Evolutionary conservation across 1,139 yeast species (phyloP).

Genomic region (Kazachstania sp.): DNA sequence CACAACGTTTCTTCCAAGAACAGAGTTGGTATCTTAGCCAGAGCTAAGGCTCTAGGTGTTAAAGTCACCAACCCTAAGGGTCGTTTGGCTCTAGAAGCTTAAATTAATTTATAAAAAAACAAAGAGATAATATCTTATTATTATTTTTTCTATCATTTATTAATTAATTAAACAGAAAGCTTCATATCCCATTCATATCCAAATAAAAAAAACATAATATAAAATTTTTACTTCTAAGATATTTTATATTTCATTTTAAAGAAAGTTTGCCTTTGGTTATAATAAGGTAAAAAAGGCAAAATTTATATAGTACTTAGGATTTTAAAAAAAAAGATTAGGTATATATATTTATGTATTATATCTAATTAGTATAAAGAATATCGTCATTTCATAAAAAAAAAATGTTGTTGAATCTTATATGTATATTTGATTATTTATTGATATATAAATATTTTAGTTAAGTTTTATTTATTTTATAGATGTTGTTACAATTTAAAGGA

Average conservation of each 20-base stretch:
- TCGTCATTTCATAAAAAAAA: background rate
- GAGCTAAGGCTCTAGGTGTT: conserved; percentile 97
- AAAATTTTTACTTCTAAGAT: no score
- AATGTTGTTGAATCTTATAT: background rate
- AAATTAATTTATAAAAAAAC: conserved; percentile 33
- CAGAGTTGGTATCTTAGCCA: conserved; percentile 93
- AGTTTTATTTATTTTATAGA: no score
- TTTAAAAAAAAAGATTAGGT: background rate
- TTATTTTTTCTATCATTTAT: background rate
- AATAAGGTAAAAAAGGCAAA: background rate
- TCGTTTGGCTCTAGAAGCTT: conserved; percentile 96
- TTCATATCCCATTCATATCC: background rate
- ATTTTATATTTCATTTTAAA: no score
- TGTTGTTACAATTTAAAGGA: background rate
- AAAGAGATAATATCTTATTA: background rate
- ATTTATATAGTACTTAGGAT: background rate
- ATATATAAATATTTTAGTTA: background rate
- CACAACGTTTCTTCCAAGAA: conserved; percentile 97
- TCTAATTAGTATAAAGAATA: background rate
- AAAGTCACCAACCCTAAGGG: conserved; percentile 99
- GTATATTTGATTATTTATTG: background rate
- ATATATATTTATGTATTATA: background rate
- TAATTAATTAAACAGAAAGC: background rate
- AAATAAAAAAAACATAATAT: no score
- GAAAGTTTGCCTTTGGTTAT: no score